Percentiles rank a stretch among this genome's conserved stretches.
phyloP scores from a whole-genome alignment of 768 basidiomycete genomes.

The Udeniomyces megalosporus region DNA sequence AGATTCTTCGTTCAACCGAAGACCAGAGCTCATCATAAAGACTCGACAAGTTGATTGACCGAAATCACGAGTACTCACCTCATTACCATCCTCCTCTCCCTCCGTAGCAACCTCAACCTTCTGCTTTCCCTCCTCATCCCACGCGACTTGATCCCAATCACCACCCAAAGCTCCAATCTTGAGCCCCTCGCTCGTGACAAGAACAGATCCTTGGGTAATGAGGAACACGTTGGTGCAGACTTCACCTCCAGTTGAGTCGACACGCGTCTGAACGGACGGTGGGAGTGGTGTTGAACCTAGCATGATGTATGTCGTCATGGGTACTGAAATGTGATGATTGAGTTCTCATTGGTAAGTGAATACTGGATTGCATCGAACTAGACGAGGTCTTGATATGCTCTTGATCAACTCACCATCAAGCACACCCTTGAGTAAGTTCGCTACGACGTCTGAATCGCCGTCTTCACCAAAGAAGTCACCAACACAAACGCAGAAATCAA shows the following conservation, averaged over 20 bases:
- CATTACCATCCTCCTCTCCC: neutral
- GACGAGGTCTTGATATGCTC: too few relatives aligned
- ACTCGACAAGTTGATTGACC: too few relatives aligned
- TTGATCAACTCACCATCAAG: conserved; percentile 1
- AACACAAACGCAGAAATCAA: neutral
- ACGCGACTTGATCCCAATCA: conserved; percentile 42
- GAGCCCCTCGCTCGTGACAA: conserved; percentile 62
- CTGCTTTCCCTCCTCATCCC: conserved; percentile 11
- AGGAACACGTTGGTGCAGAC: conserved; percentile 68
- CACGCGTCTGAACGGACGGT: conserved; percentile 52
- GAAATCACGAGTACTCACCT: too few relatives aligned
- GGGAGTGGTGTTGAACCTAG: conserved; percentile 68
- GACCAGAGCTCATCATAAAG: too few relatives aligned
- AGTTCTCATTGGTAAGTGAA: too few relatives aligned
- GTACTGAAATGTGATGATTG: conserved; percentile 43
- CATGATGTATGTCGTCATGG: conserved; percentile 83
- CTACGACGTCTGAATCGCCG: conserved; percentile 3
- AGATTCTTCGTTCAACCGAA: too few relatives aligned
- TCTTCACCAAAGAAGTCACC: conserved; percentile 14
- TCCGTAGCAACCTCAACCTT: neutral
- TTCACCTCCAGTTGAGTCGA: conserved; percentile 59
- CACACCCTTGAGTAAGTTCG: conserved; percentile 1
- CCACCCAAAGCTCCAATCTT: conserved; percentile 74
- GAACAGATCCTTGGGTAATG: conserved; percentile 71
- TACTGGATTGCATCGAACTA: too few relatives aligned